Percentiles rank a stretch among this genome's conserved stretches.
Evolutionary conservation across 208 protist species (phyloP).

Genomic region (Zelonia costaricensis): DNA sequence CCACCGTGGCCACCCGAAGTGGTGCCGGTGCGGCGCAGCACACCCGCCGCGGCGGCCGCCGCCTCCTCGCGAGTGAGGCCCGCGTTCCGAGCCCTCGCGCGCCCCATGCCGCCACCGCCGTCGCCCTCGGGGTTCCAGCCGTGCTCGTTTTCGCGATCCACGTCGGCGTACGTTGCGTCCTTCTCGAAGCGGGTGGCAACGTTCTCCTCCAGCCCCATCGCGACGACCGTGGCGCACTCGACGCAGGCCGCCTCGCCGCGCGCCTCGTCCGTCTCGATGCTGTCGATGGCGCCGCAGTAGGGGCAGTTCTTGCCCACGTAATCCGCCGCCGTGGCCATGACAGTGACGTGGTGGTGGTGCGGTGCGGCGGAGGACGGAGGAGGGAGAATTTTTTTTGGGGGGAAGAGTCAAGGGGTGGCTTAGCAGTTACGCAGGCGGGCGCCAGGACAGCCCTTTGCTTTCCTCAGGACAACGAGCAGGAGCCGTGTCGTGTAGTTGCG

Average conservation of each 20-base stretch:
- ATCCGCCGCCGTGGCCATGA: constrained; percentile 66
- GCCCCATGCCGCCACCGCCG: constrained; percentile 9
- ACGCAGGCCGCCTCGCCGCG: constrained; percentile 82
- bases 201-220: constrained; percentile 83
- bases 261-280: constrained; percentile 69
- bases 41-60: constrained; percentile 36
- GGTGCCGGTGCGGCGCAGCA: constrained; percentile 12
- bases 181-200: constrained; percentile 63
- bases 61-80: constrained; percentile 32
- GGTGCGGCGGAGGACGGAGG: not conserved
- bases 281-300: constrained; percentile 73
- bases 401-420: no score
- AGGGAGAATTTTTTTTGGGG: not conserved
- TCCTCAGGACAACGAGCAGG: no score
- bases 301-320: constrained; percentile 79
- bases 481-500: no score
- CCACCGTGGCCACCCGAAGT: no score
- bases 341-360: not conserved
- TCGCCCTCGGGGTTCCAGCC: constrained; percentile 4
- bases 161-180: constrained; percentile 71
- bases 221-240: constrained; percentile 72
- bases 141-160: constrained; percentile 43
- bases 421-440: no score
- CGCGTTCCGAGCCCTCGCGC: constrained; percentile 13
- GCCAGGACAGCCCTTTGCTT: no score